Conservation (phyloP, 805 yeast genomes). For the Jamesozyma rosinii region DNA sequence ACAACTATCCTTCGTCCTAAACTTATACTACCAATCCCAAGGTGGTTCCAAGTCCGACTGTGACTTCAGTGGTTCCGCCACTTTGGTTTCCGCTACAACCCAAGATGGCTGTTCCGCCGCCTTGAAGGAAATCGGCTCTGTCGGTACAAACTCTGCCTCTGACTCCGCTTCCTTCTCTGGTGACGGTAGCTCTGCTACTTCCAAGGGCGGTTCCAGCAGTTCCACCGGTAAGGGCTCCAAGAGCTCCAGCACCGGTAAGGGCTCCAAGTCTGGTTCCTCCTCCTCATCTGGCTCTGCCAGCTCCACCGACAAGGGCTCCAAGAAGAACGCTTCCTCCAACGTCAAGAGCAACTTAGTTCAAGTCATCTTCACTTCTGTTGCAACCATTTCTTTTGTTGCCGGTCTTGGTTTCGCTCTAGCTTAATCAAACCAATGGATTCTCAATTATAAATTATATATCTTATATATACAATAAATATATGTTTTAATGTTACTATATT, state of each 20-base stretch:
- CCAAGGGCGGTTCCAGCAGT: conserved; percentile 10
- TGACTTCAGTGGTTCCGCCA: conserved; percentile 61
- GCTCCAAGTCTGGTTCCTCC: conserved; percentile 11
- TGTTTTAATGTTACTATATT: too few species aligned
- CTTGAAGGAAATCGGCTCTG: conserved; percentile 56
- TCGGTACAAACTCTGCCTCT: conserved; percentile 50
- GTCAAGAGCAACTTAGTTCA: conserved; percentile 18
- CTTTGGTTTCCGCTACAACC: conserved; percentile 40
- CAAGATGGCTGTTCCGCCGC: conserved; percentile 48
- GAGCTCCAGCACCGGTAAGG: conserved; percentile 15
- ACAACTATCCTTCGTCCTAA: conserved; percentile 54
- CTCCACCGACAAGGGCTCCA: conserved; percentile 10
- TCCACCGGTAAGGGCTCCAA: conserved; percentile 10
- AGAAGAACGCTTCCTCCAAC: conserved; percentile 17
- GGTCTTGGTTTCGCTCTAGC: conserved; percentile 33
- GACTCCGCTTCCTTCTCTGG: conserved; percentile 26
- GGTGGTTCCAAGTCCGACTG: conserved; percentile 44
- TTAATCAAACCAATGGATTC: conserved; percentile 15
- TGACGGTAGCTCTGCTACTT: conserved; percentile 19
- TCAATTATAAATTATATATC: too few species aligned
- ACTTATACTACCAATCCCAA: conserved; percentile 50
- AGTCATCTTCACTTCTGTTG: conserved; percentile 26
- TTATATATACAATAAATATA: too few species aligned
- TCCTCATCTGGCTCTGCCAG: conserved; percentile 16
- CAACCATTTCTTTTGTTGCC: conserved; percentile 30